These are phyloP conservation scores for Dalbergia oliveri DNA, from an alignment of 306 rosid species.

Conservation along the genomic window DNA sequence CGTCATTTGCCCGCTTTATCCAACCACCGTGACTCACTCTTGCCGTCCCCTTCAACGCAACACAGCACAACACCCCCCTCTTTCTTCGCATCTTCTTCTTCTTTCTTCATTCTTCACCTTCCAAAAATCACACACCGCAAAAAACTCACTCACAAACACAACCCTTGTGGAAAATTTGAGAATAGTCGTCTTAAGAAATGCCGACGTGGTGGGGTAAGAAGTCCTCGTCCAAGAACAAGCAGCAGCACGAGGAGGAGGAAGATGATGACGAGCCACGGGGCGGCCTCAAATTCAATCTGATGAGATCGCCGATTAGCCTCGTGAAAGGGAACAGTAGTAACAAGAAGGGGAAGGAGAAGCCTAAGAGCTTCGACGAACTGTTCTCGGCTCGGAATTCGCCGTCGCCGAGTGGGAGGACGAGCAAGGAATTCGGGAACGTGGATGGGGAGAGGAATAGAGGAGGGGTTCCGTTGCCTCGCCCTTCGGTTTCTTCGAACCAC, in stretches of 20 bases:
- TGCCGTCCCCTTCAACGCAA: not conserved
- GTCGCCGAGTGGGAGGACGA: conserved; percentile 55
- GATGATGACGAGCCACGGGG: conserved; percentile 50
- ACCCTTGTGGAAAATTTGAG: not conserved
- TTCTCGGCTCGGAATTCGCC: conserved; percentile 61
- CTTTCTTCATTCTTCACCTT: not conserved
- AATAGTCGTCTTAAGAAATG: conserved; percentile 53
- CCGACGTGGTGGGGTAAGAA: conserved; percentile 92
- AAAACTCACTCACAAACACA: not conserved
- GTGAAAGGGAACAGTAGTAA: conserved; percentile 1
- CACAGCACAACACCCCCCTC: not conserved
- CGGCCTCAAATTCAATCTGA: conserved; percentile 42
- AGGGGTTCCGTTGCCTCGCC: conserved; percentile 78
- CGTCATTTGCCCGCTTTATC: conserved; percentile 9
- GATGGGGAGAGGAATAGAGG: conserved; percentile 37
- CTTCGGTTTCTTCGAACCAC: conserved; percentile 49
- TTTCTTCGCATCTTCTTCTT: not conserved
- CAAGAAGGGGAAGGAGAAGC: conserved; percentile 51
- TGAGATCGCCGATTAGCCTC: conserved; percentile 57
- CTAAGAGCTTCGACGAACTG: conserved; percentile 70
- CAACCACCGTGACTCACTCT: conserved; percentile 12
- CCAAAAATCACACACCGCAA: no score
- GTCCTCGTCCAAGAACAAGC: conserved; percentile 64
- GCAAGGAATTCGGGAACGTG: conserved; percentile 64
- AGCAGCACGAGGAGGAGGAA: conserved; percentile 55